These are phyloP conservation scores for Fusarium sp. DNA, from an alignment of 2,329 filamentous ascomycete genomes.

Conservation along the genomic window DNA sequence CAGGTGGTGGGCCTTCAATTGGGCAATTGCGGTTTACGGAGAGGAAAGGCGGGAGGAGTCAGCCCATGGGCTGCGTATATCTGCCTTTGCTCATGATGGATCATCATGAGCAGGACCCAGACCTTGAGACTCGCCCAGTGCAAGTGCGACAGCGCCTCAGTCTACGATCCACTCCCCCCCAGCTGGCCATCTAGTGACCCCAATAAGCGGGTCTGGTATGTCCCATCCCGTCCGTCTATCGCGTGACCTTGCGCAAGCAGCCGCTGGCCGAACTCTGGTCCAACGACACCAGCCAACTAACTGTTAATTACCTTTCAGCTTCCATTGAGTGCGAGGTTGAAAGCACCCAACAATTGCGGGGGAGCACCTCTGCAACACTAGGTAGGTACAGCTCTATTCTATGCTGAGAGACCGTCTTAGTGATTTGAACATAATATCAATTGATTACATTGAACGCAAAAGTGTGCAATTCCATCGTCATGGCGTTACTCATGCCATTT, in stretches of 20 bases:
- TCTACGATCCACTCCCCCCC: conserved; percentile 10
- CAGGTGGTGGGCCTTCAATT: conserved; percentile 19
- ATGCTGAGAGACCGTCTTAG: not conserved
- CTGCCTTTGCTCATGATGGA: conserved; percentile 23
- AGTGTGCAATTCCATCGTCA: conserved; percentile 16
- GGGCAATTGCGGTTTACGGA: conserved; percentile 30
- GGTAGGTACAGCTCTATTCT: not conserved
- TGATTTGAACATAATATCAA: not conserved
- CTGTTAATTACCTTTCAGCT: not conserved
- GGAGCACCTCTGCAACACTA: conserved; percentile 13
- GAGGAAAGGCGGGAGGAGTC: conserved; percentile 20
- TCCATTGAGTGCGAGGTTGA: not conserved
- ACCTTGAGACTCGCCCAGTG: conserved; percentile 3
- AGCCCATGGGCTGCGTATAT: conserved; percentile 9
- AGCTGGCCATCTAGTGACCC: conserved; percentile 9
- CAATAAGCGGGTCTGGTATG: conserved; percentile 38
- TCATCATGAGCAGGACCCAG: conserved; percentile 22
- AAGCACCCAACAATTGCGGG: conserved; percentile 32
- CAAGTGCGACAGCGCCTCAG: conserved; percentile 12
- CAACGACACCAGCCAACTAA: conserved; percentile 10
- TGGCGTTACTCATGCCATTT: conserved; percentile 21
- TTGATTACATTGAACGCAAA: conserved; percentile 3
- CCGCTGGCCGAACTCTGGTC: conserved; percentile 42
- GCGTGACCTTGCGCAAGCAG: conserved; percentile 54
- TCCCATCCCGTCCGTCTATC: conserved; percentile 49